phyloP scores from a whole-genome alignment of 208 protist genomes.

The Herpetomonas tarakana region DNA sequence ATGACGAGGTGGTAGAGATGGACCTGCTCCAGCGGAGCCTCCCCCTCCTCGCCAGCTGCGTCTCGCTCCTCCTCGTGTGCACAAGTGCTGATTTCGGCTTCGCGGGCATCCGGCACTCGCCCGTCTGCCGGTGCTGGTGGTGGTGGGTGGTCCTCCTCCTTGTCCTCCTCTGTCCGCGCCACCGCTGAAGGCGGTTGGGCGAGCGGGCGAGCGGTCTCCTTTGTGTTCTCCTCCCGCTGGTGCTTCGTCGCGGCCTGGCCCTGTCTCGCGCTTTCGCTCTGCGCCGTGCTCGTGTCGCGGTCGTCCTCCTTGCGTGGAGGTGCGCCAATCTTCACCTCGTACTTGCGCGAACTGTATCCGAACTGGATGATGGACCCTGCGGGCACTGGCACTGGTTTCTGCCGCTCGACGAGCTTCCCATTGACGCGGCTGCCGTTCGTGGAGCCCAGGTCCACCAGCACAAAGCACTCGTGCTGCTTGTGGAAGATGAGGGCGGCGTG shows the following conservation, averaged over 20 bases:
- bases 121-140: not conserved
- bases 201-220: not conserved
- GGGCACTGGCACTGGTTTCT: constrained; percentile 54
- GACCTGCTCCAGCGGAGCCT: constrained; percentile 7
- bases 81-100: no score
- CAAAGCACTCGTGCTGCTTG: constrained; percentile 67
- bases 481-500: constrained; percentile 88
- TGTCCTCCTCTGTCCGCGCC: not conserved
- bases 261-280: no score
- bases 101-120: not conserved
- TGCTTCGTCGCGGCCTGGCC: no score
- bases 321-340: constrained; percentile 57
- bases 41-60: not conserved
- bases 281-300: not conserved
- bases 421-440: constrained; percentile 81
- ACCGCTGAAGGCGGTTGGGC: no score
- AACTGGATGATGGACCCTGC: constrained; percentile 63
- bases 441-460: constrained; percentile 83
- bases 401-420: constrained; percentile 46
- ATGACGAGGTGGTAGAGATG: constrained; percentile 85
- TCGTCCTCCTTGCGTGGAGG: constrained; percentile 2
- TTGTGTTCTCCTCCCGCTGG: not conserved
- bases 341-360: constrained; percentile 73
- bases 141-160: no score
- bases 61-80: not conserved